Base-by-base conservation (phyloP, 371 early-diverging fungal species). In the Capillidium rhysosporum region DNA sequence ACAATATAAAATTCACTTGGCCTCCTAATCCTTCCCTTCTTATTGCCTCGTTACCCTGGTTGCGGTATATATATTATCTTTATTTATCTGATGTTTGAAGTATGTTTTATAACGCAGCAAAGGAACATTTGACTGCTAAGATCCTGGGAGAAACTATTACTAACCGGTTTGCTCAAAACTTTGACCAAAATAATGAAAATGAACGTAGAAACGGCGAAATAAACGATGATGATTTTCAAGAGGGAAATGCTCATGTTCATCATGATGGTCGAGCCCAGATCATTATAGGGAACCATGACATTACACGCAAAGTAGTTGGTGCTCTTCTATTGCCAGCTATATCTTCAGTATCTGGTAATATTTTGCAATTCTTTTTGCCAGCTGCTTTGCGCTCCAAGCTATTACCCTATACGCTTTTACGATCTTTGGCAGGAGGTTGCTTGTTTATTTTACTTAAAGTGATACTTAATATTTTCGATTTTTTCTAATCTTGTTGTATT, bases 391-490 rank as follows among this genome's bases (percentile, higher is more conserved):
- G 57, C 76, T 7, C 56, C 4, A 18, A 66, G 54, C 63, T 69
- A 23, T 66, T 79, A 52, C 75, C 75, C 0, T 71, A 73, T 18
- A 68, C 71, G 28, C 74, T 76, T 54, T 73, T 75, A 45, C 64
- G 79, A 25, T 75, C 70, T 56, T 49, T 75, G 3, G 46, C 75
- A 1, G 76, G 79, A 39, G 79, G 77, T 0, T 76, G 77, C 55
- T 40, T 79, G 8, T 76, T 76, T 63, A 67, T 79, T 1, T 63
- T 79, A 0, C 59, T 63, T 23, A 79, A 76, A 63, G 75, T 65
- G 61, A 46, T n/a, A 16, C 18, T 16, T 41, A 41, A 20, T 7
- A 30, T 20, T 30, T 24, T 1, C 3, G 20, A 24, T 9, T 43
- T 46, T 31, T 26, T 18, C 28, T 38, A 48, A 31, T 28, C 28